A percentile compares a stretch with the other conserved stretches of the same genome.
Evolutionary conservation across 2,329 filamentous ascomycete species (phyloP).

Genomic region (Aspergillus brunneoviolaceus): DNA sequence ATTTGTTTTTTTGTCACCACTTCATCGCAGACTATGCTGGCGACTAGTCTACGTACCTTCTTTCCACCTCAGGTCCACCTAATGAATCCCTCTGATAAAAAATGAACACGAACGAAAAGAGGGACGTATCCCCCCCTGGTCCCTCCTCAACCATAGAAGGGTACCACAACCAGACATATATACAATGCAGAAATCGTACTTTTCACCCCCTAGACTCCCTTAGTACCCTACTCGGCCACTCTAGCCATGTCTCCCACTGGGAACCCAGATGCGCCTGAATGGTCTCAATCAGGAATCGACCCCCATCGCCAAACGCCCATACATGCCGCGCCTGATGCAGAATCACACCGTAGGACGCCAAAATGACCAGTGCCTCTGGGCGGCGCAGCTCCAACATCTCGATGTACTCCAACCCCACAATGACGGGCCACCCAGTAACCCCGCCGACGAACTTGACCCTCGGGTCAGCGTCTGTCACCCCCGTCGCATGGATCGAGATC

Average conservation of each 20-base stretch:
- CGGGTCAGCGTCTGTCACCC: background rate
- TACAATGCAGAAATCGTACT: background rate
- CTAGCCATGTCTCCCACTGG: slow-evolving; percentile 29
- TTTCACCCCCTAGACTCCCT: background rate
- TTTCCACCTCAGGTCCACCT: no score
- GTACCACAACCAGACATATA: background rate
- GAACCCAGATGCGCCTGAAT: slow-evolving; percentile 26
- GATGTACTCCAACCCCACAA: slow-evolving; percentile 30
- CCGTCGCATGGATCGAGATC: slow-evolving; percentile 3
- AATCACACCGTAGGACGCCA: slow-evolving; percentile 41
- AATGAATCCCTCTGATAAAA: no score
- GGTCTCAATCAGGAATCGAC: slow-evolving; percentile 25
- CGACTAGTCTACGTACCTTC: no score
- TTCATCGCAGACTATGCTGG: no score
- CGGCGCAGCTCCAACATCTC: slow-evolving; percentile 30
- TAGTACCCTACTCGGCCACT: slow-evolving; percentile 22
- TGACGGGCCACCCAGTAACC: slow-evolving; percentile 28
- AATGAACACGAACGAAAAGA: no score
- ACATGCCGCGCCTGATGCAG: slow-evolving; percentile 34
- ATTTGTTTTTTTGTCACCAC: background rate
- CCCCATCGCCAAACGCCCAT: slow-evolving; percentile 38
- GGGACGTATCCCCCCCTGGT: no score
- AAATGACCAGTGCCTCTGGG: slow-evolving; percentile 40
- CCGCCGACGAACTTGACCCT: background rate
- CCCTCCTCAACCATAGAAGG: background rate